Percentiles rank a stretch among this genome's conserved stretches.
phyloP scores from a whole-genome alignment of 2,329 filamentous ascomycete genomes.

The Ilyonectria sp. region DNA sequence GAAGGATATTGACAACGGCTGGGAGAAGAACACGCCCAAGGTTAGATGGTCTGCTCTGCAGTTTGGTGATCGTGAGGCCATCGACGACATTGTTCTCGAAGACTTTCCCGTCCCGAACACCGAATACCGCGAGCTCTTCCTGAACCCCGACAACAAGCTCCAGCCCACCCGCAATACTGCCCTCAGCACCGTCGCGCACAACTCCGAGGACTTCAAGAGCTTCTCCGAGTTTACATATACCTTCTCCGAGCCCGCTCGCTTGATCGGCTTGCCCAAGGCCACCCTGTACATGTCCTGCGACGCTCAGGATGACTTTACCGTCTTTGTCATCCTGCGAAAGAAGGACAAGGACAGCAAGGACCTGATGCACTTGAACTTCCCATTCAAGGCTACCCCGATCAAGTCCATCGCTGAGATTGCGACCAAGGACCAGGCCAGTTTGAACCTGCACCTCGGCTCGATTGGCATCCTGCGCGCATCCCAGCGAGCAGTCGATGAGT shows the following conservation, averaged over 20 bases:
- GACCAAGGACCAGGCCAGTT: conserved; percentile 55
- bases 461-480: conserved; percentile 62
- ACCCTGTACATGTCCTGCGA: conserved; percentile 61
- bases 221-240: conserved; percentile 55
- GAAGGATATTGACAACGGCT: conserved; percentile 37
- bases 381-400: conserved; percentile 48
- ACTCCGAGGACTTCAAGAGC: conserved; percentile 43
- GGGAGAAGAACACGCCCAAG: conserved; percentile 39
- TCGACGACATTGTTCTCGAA: conserved; percentile 24
- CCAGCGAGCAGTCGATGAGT: conserved; percentile 56
- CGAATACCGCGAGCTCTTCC: conserved; percentile 19
- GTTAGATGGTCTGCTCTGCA: conserved; percentile 41
- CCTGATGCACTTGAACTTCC: conserved; percentile 60
- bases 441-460: conserved; percentile 59
- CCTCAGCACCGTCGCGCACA: conserved; percentile 42
- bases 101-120: conserved; percentile 25
- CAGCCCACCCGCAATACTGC: background rate
- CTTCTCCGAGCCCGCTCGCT: conserved; percentile 55
- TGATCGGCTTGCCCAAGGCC: conserved; percentile 64
- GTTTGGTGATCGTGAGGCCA: conserved; percentile 39
- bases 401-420: conserved; percentile 47
- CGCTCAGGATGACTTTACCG: conserved; percentile 60
- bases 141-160: conserved; percentile 8
- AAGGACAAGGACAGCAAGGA: conserved; percentile 58
- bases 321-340: conserved; percentile 62